These are phyloP conservation scores for Trebouxia sp. DNA, from an alignment of 139 green algal species.

Conservation along the genomic window DNA sequence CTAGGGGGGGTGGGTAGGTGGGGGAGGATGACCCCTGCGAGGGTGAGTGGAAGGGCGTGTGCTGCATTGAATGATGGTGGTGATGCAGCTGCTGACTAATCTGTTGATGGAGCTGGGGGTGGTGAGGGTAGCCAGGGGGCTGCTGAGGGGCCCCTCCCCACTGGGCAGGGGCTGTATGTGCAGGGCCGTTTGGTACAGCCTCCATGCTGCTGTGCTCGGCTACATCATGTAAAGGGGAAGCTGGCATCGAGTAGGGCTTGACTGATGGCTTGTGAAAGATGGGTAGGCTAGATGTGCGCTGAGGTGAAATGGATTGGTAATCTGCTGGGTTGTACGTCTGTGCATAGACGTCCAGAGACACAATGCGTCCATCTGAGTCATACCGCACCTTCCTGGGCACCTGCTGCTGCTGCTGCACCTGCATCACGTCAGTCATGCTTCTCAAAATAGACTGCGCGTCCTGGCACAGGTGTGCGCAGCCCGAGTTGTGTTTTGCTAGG, in stretches of 20 bases:
- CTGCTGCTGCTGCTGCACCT: constrained; percentile 24
- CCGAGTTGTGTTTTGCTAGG: no score
- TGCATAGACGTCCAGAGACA: background rate
- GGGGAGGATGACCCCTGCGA: background rate
- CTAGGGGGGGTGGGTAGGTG: background rate
- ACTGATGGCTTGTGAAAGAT: constrained; percentile 6
- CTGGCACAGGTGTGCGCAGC: background rate
- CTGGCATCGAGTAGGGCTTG: background rate
- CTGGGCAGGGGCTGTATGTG: no score
- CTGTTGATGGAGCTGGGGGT: background rate
- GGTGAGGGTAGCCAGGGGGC: background rate
- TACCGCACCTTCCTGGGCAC: background rate
- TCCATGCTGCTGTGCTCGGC: constrained; percentile 37
- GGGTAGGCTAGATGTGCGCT: constrained; percentile 10
- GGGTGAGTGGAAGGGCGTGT: background rate
- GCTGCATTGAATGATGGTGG: constrained; percentile 10
- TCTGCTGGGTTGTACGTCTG: constrained; percentile 10
- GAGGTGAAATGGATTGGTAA: background rate
- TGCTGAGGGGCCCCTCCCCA: background rate
- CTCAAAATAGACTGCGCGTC: background rate
- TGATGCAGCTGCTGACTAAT: background rate
- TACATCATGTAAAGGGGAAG: constrained; percentile 8
- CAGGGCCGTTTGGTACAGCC: no score
- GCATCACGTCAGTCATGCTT: constrained; percentile 13
- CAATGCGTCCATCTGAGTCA: constrained; percentile 23